A percentile compares a stretch with the other conserved stretches of the same genome.
Conservation (phyloP, 768 basidiomycete genomes). For the Tylopilus rubrobrunneus region DNA sequence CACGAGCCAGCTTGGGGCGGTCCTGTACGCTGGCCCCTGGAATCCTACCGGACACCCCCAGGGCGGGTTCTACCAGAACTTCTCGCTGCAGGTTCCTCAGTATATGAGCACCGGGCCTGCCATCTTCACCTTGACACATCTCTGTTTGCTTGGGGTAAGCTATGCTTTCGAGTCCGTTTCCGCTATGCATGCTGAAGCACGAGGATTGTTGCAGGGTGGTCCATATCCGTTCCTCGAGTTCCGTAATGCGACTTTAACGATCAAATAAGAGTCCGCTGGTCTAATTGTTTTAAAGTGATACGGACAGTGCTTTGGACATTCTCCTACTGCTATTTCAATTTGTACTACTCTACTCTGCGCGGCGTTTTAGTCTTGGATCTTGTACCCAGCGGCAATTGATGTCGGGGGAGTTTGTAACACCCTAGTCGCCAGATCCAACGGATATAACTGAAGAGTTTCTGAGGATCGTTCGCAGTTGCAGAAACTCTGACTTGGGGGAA, state of each 20-base stretch:
- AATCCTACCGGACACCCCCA: conserved; percentile 14
- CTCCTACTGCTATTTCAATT: not conserved
- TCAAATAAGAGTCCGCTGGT: conserved; percentile 6
- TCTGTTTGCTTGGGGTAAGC: conserved; percentile 29
- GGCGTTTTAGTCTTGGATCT: not conserved
- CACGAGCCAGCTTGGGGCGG: conserved; percentile 14
- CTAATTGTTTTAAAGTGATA: not conserved
- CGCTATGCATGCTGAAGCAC: not conserved
- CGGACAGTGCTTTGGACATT: not conserved
- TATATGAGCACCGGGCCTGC: conserved; percentile 17
- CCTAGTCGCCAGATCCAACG: no score
- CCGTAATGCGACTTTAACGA: conserved; percentile 22
- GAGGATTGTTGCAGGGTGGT: conserved; percentile 13
- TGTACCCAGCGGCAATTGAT: no score
- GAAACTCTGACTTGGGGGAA: no score
- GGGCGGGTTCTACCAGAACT: conserved; percentile 29
- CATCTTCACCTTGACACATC: conserved; percentile 28
- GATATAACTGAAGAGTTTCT: no score
- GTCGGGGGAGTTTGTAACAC: no score
- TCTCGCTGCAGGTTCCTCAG: conserved; percentile 15
- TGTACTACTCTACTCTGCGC: no score
- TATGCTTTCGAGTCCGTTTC: not conserved
- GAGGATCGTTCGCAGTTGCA: no score
- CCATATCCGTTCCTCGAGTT: conserved; percentile 27
- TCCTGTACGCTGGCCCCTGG: conserved; percentile 30